Percentiles rank a stretch among this genome's conserved stretches.
Conservation (phyloP, 2,329 filamentous ascomycete species). For the Diatrype stigma region DNA sequence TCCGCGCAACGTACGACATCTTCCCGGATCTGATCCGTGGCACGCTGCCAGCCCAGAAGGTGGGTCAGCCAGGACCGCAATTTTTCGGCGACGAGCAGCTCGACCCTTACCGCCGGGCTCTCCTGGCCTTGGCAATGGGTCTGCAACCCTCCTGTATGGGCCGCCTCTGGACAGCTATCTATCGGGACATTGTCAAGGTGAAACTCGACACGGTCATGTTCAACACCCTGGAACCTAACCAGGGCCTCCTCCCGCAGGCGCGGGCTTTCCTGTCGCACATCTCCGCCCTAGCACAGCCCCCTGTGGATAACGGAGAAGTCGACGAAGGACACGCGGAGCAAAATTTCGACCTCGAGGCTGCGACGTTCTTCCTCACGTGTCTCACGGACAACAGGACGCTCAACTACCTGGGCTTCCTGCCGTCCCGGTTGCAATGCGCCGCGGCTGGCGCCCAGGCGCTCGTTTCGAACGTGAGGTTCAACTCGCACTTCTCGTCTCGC, state of each 20-base stretch:
- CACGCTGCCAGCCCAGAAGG: background rate
- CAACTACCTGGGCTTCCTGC: background rate
- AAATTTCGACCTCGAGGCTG: background rate
- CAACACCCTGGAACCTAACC: background rate
- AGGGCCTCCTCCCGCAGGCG: background rate
- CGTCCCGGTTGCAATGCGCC: background rate
- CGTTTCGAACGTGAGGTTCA: background rate
- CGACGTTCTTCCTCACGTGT: background rate
- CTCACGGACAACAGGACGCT: background rate
- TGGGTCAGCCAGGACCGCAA: background rate
- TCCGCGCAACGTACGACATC: background rate
- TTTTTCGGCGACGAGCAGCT: background rate
- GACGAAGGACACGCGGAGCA: background rate
- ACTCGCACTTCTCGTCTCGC: background rate
- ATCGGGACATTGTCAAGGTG: background rate
- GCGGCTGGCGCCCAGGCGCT: background rate
- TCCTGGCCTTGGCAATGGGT: background rate
- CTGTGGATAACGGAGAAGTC: background rate
- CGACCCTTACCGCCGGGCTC: background rate
- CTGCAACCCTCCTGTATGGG: background rate
- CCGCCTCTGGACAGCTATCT: background rate
- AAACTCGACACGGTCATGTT: background rate
- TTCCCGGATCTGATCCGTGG: background rate
- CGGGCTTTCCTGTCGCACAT: background rate
- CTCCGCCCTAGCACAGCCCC: background rate